Conservation (phyloP, 2,329 filamentous ascomycete species). For the Coniochaeta sp. region DNA sequence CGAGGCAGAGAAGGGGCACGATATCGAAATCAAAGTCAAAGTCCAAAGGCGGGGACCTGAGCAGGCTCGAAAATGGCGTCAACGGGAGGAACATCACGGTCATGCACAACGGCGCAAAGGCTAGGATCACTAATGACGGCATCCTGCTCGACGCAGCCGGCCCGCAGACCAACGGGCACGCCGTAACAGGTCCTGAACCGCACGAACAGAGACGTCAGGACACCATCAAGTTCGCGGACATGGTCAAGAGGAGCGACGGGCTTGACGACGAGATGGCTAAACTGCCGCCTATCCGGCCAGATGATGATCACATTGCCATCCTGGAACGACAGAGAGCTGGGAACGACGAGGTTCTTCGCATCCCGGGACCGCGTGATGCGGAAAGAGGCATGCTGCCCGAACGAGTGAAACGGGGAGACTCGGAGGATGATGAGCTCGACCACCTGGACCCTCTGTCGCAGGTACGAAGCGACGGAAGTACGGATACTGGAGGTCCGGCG, state of each 20-base stretch:
- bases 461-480: slow-evolving; percentile 17
- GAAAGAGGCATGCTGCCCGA: slow-evolving; percentile 71
- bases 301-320: slow-evolving; percentile 82
- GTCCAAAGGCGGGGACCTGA: slow-evolving; percentile 29
- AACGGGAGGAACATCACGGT: slow-evolving; percentile 59
- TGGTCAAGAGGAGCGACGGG: slow-evolving; percentile 53
- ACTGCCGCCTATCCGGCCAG: slow-evolving; percentile 35
- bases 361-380: slow-evolving; percentile 85
- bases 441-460: slow-evolving; percentile 15
- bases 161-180: slow-evolving; percentile 4
- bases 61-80: slow-evolving; percentile 53
- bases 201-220: slow-evolving; percentile 27
- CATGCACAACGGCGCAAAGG: slow-evolving; percentile 47
- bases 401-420: slow-evolving; percentile 30
- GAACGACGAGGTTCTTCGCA: slow-evolving; percentile 69
- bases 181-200: background rate
- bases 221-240: slow-evolving; percentile 61
- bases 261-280: slow-evolving; percentile 39
- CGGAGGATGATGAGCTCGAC: slow-evolving; percentile 23
- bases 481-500: slow-evolving; percentile 16
- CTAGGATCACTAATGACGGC: slow-evolving; percentile 54
- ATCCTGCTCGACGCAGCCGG: slow-evolving; percentile 34
- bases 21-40: slow-evolving; percentile 54
- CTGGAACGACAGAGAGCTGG: slow-evolving; percentile 75
- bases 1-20: slow-evolving; percentile 56